Conservation (phyloP, 2,329 filamentous ascomycete species). For the Nigrograna mackinnonii region DNA sequence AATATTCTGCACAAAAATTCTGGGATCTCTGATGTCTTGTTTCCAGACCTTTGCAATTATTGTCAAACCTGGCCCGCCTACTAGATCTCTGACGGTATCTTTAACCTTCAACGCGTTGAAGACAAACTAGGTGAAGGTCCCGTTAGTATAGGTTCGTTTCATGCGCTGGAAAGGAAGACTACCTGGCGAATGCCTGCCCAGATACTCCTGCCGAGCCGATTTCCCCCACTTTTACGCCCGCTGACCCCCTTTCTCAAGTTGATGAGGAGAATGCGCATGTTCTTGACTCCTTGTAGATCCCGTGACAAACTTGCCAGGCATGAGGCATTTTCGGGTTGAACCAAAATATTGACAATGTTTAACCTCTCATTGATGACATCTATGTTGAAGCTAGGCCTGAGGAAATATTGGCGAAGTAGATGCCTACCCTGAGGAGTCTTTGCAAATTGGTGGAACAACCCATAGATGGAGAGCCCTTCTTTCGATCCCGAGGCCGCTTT, state of each 20-base stretch:
- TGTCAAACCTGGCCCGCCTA: constrained; percentile 55
- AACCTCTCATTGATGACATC: constrained; percentile 72
- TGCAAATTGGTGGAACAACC: constrained; percentile 75
- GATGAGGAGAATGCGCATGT: constrained; percentile 70
- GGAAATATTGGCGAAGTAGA: constrained; percentile 76
- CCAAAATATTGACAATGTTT: constrained; percentile 67
- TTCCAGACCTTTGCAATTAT: constrained; percentile 62
- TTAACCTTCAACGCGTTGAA: constrained; percentile 71
- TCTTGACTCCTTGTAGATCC: constrained; percentile 71
- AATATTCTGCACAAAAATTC: neutral
- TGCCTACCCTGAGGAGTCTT: constrained; percentile 78
- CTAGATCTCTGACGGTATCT: constrained; percentile 63
- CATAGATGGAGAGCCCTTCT: constrained; percentile 82
- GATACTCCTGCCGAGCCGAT: constrained; percentile 61
- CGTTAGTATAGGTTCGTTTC: neutral
- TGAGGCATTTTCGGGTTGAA: constrained; percentile 68
- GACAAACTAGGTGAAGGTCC: constrained; percentile 59
- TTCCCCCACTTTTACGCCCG: constrained; percentile 45
- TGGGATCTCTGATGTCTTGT: neutral
- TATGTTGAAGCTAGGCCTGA: constrained; percentile 75
- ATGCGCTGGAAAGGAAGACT: constrained; percentile 1
- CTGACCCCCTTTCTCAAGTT: constrained; percentile 80
- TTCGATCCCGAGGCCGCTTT: constrained; percentile 67
- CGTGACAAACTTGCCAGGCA: constrained; percentile 60
- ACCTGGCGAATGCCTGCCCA: constrained; percentile 72